A percentile compares a stretch with the other conserved stretches of the same genome.
phyloP scores from a whole-genome alignment of 495 filamentous ascomycete genomes.

The Corynascus novoguineensis region DNA sequence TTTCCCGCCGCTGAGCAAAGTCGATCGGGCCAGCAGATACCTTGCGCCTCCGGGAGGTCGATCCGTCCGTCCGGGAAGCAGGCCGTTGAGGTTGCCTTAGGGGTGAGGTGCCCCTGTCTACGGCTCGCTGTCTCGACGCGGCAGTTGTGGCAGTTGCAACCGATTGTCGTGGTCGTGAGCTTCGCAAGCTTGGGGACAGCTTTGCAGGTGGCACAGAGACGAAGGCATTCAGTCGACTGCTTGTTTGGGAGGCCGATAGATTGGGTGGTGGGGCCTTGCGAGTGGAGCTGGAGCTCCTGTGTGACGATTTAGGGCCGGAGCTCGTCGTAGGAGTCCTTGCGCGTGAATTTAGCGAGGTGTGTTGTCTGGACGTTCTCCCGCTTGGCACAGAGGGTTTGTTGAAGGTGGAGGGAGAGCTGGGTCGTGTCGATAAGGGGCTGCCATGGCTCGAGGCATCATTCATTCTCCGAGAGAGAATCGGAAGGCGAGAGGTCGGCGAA shows the following conservation, averaged over 20 bases:
- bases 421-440: slow-evolving; percentile 45
- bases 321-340: slow-evolving; percentile 34
- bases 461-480: slow-evolving; percentile 40
- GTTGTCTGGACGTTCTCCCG: slow-evolving; percentile 38
- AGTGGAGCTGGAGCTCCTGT: slow-evolving; percentile 24
- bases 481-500: slow-evolving; percentile 40
- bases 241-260: slow-evolving; percentile 26
- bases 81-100: slow-evolving; percentile 36
- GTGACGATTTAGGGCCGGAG: slow-evolving; percentile 36
- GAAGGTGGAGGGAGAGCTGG: slow-evolving; percentile 44
- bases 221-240: slow-evolving; percentile 49
- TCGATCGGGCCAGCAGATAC: slow-evolving; percentile 62
- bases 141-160: slow-evolving; percentile 67
- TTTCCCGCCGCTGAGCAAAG: slow-evolving; percentile 69
- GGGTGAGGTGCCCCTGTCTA: slow-evolving; percentile 37
- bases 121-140: slow-evolving; percentile 55
- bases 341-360: slow-evolving; percentile 16
- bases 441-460: slow-evolving; percentile 37
- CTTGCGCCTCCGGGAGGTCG: slow-evolving; percentile 38
- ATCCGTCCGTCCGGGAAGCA: slow-evolving; percentile 30
- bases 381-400: slow-evolving; percentile 35
- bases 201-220: slow-evolving; percentile 47
- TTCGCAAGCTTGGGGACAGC: slow-evolving; percentile 65
- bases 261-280: slow-evolving; percentile 31
- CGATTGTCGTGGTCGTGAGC: slow-evolving; percentile 73